Evolutionary conservation across 345 rosid species (phyloP), one percentile per base, ranked within the genome.

Genomic region (Dovyalis caffra): DNA sequence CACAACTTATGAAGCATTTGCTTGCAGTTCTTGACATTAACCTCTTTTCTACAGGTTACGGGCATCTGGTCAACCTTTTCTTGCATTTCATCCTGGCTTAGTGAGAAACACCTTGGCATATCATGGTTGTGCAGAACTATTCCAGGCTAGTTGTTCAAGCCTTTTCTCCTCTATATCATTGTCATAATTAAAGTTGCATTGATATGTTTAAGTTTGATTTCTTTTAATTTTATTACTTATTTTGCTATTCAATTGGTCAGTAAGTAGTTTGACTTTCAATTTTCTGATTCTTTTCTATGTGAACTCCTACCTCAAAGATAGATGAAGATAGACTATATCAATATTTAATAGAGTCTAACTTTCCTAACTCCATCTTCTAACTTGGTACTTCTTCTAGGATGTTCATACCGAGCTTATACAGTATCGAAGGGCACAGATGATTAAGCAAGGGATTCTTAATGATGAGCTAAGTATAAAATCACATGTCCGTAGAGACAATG

Each of bases 91-190:
- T 82, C 93, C 97, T 78, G 99, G 98, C 83, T 86, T 93, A 70
- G 84, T 86, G 73, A 85, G 92, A 81, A 91, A 93, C 63, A 88
- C 79, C 79, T 85, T 96, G 86, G 99, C 99, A 72, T 92, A 89
- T 84, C 98, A 92, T 85, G 99, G 98, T 57, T 96, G 98, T 88
- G 97, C 97, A 49, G 99, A 96, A 84, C 87, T 96, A 78, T 96
- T 92, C 70, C 98, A 96, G 99, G 99, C 88, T 77, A 70, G 81
- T 58, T 51, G 69, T 72, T 66, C 56, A 43, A 40, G 68, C 18
- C 74, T 78, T 75, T 74, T 51, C 35, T 78, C 56, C 71, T 79
- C 32, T 69, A 29, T 38, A 32, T 57, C 65, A 23, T 76, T 80
- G 29, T 62, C 40, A 57, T 58, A 34, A 26, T 47, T 47, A 28